A percentile compares a stretch with the other conserved stretches of the same genome.
Evolutionary conservation across 2,329 filamentous ascomycete genomes (phyloP).

Genomic region (Triangularia setosa): DNA sequence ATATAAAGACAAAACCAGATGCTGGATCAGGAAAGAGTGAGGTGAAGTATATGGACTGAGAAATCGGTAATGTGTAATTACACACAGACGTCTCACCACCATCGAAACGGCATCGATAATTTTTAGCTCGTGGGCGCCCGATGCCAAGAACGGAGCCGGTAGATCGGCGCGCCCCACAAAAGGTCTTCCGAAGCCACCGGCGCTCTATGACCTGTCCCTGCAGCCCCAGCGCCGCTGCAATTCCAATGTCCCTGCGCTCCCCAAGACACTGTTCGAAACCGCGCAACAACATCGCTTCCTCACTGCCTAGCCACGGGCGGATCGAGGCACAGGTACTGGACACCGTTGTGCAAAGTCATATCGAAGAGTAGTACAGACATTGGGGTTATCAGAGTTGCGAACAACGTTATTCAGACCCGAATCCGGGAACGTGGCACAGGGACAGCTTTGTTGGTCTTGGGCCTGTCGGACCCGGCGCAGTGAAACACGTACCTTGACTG

Average conservation of each 20-base stretch:
- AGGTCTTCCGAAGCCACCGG: neutral
- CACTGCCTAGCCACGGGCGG: neutral
- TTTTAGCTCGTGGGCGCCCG: constrained; percentile 14
- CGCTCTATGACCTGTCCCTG: neutral
- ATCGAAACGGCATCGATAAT: constrained; percentile 3
- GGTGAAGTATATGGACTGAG: neutral
- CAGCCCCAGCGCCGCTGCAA: neutral
- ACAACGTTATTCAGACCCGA: constrained; percentile 12
- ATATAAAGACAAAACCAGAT: neutral
- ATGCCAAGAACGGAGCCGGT: constrained; percentile 14
- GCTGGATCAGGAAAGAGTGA: neutral
- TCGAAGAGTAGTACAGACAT: neutral
- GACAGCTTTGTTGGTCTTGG: constrained; percentile 14
- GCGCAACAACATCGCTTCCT: neutral
- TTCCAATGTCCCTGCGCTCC: neutral
- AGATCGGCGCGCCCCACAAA: constrained; percentile 2
- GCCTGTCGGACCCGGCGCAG: constrained; percentile 1
- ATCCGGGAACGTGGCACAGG: constrained; percentile 12
- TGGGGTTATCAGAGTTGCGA: neutral
- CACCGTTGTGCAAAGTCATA: neutral
- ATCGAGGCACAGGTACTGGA: neutral
- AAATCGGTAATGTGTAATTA: neutral
- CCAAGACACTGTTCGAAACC: neutral
- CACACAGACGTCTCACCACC: neutral
- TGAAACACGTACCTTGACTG: constrained; percentile 12